Percentiles rank a stretch among this genome's conserved stretches.
Evolutionary conservation across 2,329 filamentous ascomycete species (phyloP).

Genomic region (Colletotrichum eleusines): DNA sequence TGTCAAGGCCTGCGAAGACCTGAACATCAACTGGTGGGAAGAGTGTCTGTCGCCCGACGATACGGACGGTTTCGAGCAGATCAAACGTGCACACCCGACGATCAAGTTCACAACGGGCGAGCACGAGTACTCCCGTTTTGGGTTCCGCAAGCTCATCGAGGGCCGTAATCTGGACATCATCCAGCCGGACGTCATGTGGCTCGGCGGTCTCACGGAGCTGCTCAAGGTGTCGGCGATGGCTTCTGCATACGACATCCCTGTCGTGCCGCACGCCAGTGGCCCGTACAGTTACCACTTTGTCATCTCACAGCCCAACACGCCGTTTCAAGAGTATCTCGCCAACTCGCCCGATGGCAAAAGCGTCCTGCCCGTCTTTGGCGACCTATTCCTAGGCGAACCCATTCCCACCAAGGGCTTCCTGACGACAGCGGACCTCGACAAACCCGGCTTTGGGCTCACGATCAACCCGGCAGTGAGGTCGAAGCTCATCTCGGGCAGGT

Average conservation of each 20-base stretch:
- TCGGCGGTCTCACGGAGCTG: constrained; percentile 91
- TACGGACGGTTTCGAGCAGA: constrained; percentile 87
- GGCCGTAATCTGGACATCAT: constrained; percentile 93
- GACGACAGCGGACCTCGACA: constrained; percentile 83
- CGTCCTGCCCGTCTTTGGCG: constrained; percentile 91
- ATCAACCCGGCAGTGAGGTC: constrained; percentile 79
- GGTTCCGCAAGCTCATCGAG: constrained; percentile 94
- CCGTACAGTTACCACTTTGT: constrained; percentile 98
- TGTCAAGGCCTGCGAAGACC: constrained; percentile 82
- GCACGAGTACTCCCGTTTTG: constrained; percentile 94
- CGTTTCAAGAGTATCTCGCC: constrained; percentile 95
- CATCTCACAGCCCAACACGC: constrained; percentile 90
- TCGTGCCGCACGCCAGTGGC: constrained; percentile 93
- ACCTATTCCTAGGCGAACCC: constrained; percentile 90
- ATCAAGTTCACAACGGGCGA: constrained; percentile 96
- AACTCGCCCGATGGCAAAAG: constrained; percentile 93
- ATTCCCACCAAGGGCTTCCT: constrained; percentile 87
- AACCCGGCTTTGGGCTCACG: constrained; percentile 90
- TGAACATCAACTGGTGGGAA: constrained; percentile 98
- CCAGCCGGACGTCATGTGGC: constrained; percentile 98
- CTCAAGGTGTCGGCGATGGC: constrained; percentile 91
- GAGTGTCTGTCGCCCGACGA: constrained; percentile 93
- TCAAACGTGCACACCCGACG: constrained; percentile 91
- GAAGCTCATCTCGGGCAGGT: constrained; percentile 81
- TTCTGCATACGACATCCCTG: constrained; percentile 91